Evolutionary conservation across 345 rosid species (phyloP), one percentile per base, ranked within the genome.

Genomic region (Hevea brasiliensis): DNA sequence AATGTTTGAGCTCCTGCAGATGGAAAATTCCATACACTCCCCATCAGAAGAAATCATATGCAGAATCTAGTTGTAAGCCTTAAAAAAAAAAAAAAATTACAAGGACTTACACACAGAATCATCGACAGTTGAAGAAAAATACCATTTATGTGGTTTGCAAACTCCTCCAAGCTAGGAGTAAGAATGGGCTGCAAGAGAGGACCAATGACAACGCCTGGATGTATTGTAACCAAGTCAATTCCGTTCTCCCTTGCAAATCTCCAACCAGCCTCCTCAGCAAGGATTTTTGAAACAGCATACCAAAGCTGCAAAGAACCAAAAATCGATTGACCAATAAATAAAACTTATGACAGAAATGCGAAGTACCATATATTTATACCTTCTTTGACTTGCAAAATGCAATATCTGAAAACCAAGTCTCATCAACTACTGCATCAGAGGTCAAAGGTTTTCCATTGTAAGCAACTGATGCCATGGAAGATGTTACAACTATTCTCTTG

Each of bases 201-300:
- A n/a, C 71, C 77, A 66, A 73, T 73, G 23, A 54, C 59, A 37
- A 73, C 18, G 9, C 63, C 5, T 8, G 76, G 76, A 73, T 73
- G 37, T 29, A 73, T 26, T 44, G 47, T 29, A 26, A 65, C 57
- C 56, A 73, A 37, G 71, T 73, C 71, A 65, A 67, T 55, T 14
- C 48, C 69, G 32, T 73, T 65, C 10, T 73, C 71, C 44, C 65
- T 56, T 65, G 77, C 76, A 73, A 41, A 65, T 53, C 44, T 65
- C 77, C 77, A 65, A 42, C 71, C 71, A 55, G 71, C 71, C 65
- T 73, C 65, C 54, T 73, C 77, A 40, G 71, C 64, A 8, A 73
- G 41, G 47, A 71, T 74, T 66, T 74, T 74, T n/a, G 70, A 24
- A 7, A 47, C 15, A 2, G 7, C 3, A 26, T 47, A 47, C 21